A percentile compares a stretch with the other conserved stretches of the same genome.
These are phyloP conservation scores for Pythium folliculosum DNA, from an alignment of 352 stramenopile genomes.

Conservation along the genomic window DNA sequence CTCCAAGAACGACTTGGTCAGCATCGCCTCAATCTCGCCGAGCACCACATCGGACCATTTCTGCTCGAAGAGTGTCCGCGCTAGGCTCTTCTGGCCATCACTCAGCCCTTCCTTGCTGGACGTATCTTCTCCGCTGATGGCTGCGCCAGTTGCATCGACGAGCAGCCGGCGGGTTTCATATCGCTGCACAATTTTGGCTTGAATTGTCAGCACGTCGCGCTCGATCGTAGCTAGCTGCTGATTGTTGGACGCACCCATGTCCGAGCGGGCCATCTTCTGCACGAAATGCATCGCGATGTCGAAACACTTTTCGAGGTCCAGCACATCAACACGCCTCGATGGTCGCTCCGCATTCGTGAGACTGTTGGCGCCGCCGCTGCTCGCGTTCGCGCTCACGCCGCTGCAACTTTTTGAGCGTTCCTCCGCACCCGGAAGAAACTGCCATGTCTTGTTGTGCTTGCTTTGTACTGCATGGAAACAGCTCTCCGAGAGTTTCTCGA, in stretches of 20 bases:
- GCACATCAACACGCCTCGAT: slow-evolving; percentile 59
- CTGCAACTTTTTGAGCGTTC: slow-evolving; percentile 58
- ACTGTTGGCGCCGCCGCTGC: slow-evolving; percentile 35
- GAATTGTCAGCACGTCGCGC: slow-evolving; percentile 64
- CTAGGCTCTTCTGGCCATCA: slow-evolving; percentile 41
- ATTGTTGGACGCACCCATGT: slow-evolving; percentile 42
- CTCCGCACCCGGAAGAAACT: slow-evolving; percentile 65
- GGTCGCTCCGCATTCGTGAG: slow-evolving; percentile 64
- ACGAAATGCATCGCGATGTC: slow-evolving; percentile 67
- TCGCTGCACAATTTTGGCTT: slow-evolving; percentile 39
- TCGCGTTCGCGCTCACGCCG: slow-evolving; percentile 33
- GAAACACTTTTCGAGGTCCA: slow-evolving; percentile 74
- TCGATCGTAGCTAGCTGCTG: slow-evolving; percentile 66
- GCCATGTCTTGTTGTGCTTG: slow-evolving; percentile 68
- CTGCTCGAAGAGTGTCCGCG: slow-evolving; percentile 82
- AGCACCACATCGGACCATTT: slow-evolving; percentile 91
- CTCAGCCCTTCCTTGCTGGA: neutral
- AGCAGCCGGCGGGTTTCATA: neutral
- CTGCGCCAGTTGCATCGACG: neutral
- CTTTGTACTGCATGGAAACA: slow-evolving; percentile 73
- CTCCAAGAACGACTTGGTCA: slow-evolving; percentile 87
- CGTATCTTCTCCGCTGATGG: neutral
- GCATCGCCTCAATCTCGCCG: slow-evolving; percentile 86
- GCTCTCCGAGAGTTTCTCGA: slow-evolving; percentile 69
- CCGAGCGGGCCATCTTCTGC: slow-evolving; percentile 37